phyloP scores from a whole-genome alignment of 345 rosid species.

The Lepidium africanum region DNA sequence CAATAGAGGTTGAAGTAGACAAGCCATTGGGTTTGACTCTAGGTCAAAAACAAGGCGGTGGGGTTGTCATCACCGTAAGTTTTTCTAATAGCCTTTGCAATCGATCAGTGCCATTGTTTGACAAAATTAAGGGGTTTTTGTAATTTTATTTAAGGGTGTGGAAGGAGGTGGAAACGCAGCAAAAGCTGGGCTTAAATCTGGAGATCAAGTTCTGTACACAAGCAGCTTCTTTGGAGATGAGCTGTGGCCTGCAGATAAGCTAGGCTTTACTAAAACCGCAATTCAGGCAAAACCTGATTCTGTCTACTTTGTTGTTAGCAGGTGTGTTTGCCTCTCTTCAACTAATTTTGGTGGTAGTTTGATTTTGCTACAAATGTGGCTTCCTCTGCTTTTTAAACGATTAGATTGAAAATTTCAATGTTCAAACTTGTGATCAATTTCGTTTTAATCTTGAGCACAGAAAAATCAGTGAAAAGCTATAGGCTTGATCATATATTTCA shows the following conservation, averaged over 20 bases:
- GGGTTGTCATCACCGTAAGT: constrained; percentile 85
- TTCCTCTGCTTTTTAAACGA: neutral
- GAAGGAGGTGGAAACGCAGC: constrained; percentile 97
- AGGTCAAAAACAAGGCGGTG: constrained; percentile 88
- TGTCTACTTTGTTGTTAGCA: constrained; percentile 90
- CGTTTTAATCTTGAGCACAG: neutral
- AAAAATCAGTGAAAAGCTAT: neutral
- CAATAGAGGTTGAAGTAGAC: constrained; percentile 88
- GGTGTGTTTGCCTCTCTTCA: constrained; percentile 31
- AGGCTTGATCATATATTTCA: neutral
- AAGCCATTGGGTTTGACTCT: constrained; percentile 90
- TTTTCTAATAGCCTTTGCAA: neutral
- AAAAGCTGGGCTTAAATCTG: constrained; percentile 79
- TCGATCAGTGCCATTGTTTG: neutral
- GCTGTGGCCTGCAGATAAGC: constrained; percentile 98
- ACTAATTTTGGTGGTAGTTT: neutral
- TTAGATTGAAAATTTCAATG: neutral
- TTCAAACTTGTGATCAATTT: neutral
- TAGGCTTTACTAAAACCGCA: constrained; percentile 96
- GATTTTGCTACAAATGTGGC: neutral
- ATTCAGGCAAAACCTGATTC: constrained; percentile 97
- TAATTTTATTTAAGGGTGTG: constrained; percentile 44
- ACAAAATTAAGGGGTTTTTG: neutral
- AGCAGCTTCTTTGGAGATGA: constrained; percentile 99
- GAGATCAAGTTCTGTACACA: constrained; percentile 92